Conservation (phyloP, 257 asterid genomes). For the Primulina eburnea region DNA sequence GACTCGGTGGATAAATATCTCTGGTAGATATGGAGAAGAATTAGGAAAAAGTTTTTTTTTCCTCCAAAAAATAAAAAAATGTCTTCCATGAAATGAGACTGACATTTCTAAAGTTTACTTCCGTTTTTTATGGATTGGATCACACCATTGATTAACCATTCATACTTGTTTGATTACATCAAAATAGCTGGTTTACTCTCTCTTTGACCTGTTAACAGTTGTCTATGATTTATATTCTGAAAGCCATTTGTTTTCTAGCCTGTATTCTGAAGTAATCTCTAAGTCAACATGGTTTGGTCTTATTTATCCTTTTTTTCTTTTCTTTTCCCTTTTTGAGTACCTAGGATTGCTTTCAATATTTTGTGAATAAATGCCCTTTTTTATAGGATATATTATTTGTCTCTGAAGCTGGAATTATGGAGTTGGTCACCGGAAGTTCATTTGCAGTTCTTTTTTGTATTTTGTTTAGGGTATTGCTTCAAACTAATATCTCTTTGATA, state of each 20-base stretch:
- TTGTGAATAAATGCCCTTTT: slow-evolving; percentile 11
- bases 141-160: slow-evolving; percentile 9
- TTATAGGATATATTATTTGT: not conserved
- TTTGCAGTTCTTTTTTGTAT: slow-evolving; percentile 5
- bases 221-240: slow-evolving; percentile 6
- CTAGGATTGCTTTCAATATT: not conserved
- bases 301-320: not conserved
- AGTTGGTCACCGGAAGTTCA: slow-evolving; percentile 9
- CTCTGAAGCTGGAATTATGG: not conserved
- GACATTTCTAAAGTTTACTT: slow-evolving; percentile 2
- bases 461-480: slow-evolving; percentile 21
- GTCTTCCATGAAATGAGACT: not conserved
- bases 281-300: not conserved
- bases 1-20: not conserved
- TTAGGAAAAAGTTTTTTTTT: not conserved
- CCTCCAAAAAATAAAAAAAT: too few relatives aligned
- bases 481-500: slow-evolving; percentile 11
- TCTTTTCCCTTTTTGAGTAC: not conserved
- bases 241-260: not conserved
- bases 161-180: slow-evolving; percentile 14
- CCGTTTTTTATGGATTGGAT: not conserved
- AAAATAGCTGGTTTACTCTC: not conserved
- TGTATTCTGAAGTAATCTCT: not conserved
- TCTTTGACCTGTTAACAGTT: slow-evolving; percentile 13
- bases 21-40: not conserved